Evolutionary conservation across 768 basidiomycete species (phyloP).

Genomic region (Pholiota microspora): DNA sequence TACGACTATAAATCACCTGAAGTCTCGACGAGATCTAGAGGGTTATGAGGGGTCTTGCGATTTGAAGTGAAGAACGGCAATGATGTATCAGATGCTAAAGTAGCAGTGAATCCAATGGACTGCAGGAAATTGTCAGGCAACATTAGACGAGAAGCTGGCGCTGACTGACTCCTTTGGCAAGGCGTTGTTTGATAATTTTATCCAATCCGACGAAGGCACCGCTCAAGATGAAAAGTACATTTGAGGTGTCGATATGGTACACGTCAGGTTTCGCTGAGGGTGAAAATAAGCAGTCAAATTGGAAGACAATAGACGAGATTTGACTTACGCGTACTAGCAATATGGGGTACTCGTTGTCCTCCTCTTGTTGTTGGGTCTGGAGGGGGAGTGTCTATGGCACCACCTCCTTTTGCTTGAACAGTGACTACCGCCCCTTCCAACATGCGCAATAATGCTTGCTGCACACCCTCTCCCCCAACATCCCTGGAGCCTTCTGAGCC

Average conservation of each 20-base stretch:
- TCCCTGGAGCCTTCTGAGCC: constrained; percentile 77
- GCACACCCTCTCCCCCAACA: constrained; percentile 95
- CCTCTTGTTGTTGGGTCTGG: constrained; percentile 45
- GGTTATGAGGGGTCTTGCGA: constrained; percentile 46
- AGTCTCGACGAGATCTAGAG: constrained; percentile 72
- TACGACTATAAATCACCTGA: constrained; percentile 36
- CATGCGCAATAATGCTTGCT: constrained; percentile 89
- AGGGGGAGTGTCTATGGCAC: constrained; percentile 44
- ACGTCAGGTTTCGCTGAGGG: constrained; percentile 57
- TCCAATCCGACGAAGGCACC: constrained; percentile 96
- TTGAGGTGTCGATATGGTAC: constrained; percentile 82
- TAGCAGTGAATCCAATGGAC: constrained; percentile 84
- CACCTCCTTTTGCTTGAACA: constrained; percentile 70
- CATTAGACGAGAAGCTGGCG: neutral
- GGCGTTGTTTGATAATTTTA: constrained; percentile 70
- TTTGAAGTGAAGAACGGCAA: constrained; percentile 82
- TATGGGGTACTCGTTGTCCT: constrained; percentile 47
- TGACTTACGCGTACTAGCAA: constrained; percentile 31
- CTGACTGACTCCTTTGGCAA: constrained; percentile 80
- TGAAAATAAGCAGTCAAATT: constrained; percentile 3
- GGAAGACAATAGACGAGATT: neutral
- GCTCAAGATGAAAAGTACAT: constrained; percentile 92
- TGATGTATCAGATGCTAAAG: constrained; percentile 36
- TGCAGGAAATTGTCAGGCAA: constrained; percentile 25
- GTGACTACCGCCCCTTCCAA: constrained; percentile 89